phyloP scores from a whole-genome alignment of 352 stramenopile genomes.

The Lagenidium giganteum region DNA sequence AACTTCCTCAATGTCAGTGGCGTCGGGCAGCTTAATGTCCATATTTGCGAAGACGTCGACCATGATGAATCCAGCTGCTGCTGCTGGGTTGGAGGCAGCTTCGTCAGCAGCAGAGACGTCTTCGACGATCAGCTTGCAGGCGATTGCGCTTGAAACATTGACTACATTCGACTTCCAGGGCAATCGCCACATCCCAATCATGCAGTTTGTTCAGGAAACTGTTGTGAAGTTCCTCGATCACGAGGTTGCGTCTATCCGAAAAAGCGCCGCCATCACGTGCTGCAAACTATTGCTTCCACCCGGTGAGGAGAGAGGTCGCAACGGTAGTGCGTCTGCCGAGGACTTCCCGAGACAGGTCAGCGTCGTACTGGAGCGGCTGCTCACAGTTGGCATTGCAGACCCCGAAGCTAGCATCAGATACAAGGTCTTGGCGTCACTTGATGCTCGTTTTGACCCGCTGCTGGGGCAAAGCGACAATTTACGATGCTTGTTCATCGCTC shows the following conservation, averaged over 20 bases:
- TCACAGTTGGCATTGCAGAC: slow-evolving; percentile 84
- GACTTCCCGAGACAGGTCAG: slow-evolving; percentile 72
- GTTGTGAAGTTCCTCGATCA: slow-evolving; percentile 87
- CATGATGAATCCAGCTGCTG: slow-evolving; percentile 11
- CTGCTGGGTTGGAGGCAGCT: slow-evolving; percentile 28
- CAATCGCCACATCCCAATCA: slow-evolving; percentile 81
- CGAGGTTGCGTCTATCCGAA: slow-evolving; percentile 79
- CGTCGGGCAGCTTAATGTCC: slow-evolving; percentile 64
- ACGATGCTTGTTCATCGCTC: slow-evolving; percentile 79
- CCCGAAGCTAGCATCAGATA: slow-evolving; percentile 82
- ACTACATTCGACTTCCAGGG: slow-evolving; percentile 85
- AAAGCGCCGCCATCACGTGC: slow-evolving; percentile 82
- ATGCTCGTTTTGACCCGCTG: slow-evolving; percentile 77
- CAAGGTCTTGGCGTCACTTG: slow-evolving; percentile 73
- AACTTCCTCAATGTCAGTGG: slow-evolving; percentile 62
- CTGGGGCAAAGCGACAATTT: slow-evolving; percentile 82
- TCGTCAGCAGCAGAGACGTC: no score
- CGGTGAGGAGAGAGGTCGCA: slow-evolving; percentile 47
- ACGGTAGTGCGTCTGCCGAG: slow-evolving; percentile 43
- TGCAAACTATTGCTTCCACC: slow-evolving; percentile 77
- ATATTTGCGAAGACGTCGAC: slow-evolving; percentile 56
- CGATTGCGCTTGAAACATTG: slow-evolving; percentile 78
- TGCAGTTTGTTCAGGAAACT: slow-evolving; percentile 85
- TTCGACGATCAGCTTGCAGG: slow-evolving; percentile 75
- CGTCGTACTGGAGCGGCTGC: slow-evolving; percentile 68